A percentile compares a stretch with the other conserved stretches of the same genome.
These are phyloP conservation scores for Globisporangium acanthophoron DNA, from an alignment of 352 stramenopile species.

Conservation along the genomic window DNA sequence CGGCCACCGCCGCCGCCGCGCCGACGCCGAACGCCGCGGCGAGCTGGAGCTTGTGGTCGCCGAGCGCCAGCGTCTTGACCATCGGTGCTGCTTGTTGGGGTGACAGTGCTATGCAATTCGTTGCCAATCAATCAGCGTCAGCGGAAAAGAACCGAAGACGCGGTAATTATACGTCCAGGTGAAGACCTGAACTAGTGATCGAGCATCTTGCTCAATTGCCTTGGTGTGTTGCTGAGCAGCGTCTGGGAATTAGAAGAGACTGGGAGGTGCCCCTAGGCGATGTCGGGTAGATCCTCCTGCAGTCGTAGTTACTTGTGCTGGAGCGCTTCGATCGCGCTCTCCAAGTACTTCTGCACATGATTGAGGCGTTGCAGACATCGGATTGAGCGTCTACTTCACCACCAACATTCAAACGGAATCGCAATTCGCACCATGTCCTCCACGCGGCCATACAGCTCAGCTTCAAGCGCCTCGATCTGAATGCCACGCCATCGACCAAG, in stretches of 20 bases:
- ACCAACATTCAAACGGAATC: background rate
- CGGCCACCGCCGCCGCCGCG: slow-evolving; percentile 33
- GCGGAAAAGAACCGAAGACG: too few relatives aligned
- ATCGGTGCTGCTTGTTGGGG: slow-evolving; percentile 17
- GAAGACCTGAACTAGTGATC: too few relatives aligned
- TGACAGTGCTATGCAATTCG: too few relatives aligned
- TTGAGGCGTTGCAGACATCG: background rate
- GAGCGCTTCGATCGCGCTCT: slow-evolving; percentile 8
- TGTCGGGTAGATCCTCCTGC: background rate
- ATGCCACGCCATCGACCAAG: background rate
- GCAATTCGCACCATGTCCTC: slow-evolving; percentile 27
- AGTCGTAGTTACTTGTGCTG: background rate
- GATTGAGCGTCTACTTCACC: background rate
- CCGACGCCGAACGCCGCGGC: slow-evolving; percentile 54
- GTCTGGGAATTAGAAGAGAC: too few relatives aligned
- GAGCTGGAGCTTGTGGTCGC: slow-evolving; percentile 23
- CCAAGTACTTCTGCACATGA: slow-evolving; percentile 5
- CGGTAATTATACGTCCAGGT: too few relatives aligned
- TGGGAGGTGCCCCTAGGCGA: background rate
- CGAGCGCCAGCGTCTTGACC: slow-evolving; percentile 35
- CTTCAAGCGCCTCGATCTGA: slow-evolving; percentile 26
- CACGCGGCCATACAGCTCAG: slow-evolving; percentile 24
- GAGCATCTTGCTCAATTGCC: too few relatives aligned
- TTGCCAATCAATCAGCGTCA: background rate
- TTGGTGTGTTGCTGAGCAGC: too few relatives aligned